Conservation (phyloP, 805 yeast species). For the Metschnikowia kofuensis region DNA sequence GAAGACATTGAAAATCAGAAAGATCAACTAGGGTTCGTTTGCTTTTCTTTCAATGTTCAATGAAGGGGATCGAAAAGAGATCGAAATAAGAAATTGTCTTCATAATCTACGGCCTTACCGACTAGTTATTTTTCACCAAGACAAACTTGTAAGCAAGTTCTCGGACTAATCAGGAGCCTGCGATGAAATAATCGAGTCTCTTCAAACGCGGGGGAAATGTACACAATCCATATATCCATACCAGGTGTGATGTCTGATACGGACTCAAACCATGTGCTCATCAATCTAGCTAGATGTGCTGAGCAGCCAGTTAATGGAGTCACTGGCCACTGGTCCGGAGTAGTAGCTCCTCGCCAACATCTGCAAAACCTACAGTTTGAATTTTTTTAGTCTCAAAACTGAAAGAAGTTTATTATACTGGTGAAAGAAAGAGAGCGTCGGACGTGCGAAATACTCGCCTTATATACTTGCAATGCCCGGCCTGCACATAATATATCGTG, state of each 20-base stretch:
- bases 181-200: background rate
- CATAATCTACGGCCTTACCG: too few species aligned
- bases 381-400: too few species aligned
- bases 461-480: constrained; percentile 1
- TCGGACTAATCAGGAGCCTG: background rate
- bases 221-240: constrained; percentile 46
- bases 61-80: too few species aligned
- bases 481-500: background rate
- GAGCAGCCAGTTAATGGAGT: constrained; percentile 11
- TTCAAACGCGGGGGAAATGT: constrained; percentile 23
- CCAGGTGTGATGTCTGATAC: constrained; percentile 29
- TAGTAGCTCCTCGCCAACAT: constrained; percentile 14
- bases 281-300: constrained; percentile 34
- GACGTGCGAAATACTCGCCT: background rate
- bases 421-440: background rate
- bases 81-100: too few species aligned
- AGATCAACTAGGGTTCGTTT: too few species aligned
- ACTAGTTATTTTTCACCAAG: too few species aligned
- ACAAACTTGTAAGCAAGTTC: too few species aligned
- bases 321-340: constrained; percentile 9
- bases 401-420: too few species aligned
- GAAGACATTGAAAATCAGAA: too few species aligned
- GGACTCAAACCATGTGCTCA: constrained; percentile 47
- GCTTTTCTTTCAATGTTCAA: too few species aligned
- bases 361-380: constrained; percentile 12